Percentiles rank a stretch among this genome's conserved stretches.
phyloP scores from a whole-genome alignment of 2,329 filamentous ascomycete species.

The Calonectria pseudoreteaudii region DNA sequence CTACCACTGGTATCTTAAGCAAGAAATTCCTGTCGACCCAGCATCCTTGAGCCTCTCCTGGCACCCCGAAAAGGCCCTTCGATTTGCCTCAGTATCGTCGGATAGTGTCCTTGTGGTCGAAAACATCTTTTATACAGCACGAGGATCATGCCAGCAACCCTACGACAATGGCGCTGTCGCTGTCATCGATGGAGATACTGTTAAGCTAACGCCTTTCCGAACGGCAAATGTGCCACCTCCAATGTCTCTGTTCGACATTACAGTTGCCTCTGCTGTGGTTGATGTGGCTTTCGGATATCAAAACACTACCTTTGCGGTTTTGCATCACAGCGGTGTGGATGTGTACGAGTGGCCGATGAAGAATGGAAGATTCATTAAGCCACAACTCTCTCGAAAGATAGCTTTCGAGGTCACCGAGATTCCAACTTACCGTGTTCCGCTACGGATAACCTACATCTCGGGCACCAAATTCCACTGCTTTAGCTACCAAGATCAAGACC shows the following conservation, averaged over 20 bases:
- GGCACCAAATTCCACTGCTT: slow-evolving; percentile 47
- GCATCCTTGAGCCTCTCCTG: slow-evolving; percentile 65
- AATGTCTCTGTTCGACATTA: slow-evolving; percentile 85
- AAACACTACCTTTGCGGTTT: slow-evolving; percentile 75
- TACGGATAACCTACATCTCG: slow-evolving; percentile 48
- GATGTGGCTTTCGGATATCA: slow-evolving; percentile 80
- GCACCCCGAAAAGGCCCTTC: slow-evolving; percentile 88
- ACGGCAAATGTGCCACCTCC: slow-evolving; percentile 90
- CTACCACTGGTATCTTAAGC: slow-evolving; percentile 98
- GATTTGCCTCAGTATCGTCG: slow-evolving; percentile 68
- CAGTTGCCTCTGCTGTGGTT: slow-evolving; percentile 70
- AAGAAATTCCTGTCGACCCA: slow-evolving; percentile 73
- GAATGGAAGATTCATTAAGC: slow-evolving; percentile 61
- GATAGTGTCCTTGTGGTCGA: slow-evolving; percentile 69
- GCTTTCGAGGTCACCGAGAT: slow-evolving; percentile 50
- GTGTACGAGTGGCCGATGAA: slow-evolving; percentile 77
- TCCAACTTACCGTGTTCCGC: slow-evolving; percentile 40
- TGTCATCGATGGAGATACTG: slow-evolving; percentile 82
- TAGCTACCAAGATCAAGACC: slow-evolving; percentile 42
- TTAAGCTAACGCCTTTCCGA: slow-evolving; percentile 89
- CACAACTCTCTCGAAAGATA: slow-evolving; percentile 54
- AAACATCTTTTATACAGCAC: slow-evolving; percentile 74
- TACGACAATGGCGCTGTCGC: slow-evolving; percentile 83
- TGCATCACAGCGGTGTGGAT: slow-evolving; percentile 75
- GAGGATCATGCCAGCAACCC: slow-evolving; percentile 77